Evolutionary conservation across 2,329 filamentous ascomycete species (phyloP), one percentile per base, ranked within the genome.

Genomic region (Hypoxylon rubiginosum): DNA sequence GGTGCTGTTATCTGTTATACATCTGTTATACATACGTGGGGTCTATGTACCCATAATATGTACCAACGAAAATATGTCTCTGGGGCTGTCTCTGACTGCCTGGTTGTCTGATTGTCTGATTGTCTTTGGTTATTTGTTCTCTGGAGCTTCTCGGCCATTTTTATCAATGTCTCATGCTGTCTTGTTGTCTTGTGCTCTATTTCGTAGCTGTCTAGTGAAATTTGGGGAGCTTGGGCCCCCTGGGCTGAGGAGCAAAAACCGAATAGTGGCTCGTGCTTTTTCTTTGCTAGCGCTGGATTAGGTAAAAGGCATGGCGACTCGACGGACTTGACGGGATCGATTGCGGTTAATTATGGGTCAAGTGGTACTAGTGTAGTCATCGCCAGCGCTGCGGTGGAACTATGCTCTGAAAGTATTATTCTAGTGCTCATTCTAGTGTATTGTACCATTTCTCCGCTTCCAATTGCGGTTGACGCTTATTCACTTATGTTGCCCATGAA

Each of bases 331-430:
- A 64, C 59, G 66, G 63, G 63, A 69, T 66, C 60, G 50, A 58
- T 51, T 65, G 56, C 67, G 67, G 67, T 67, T 70, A 70, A 68
- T 64, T 68, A 66, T 70, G 65, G 67, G 62, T 56, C 28, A 6
- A 32, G 4, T 39, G 21, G 26, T 26, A 43, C 39, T 39, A 28
- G 26, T 17, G 34, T n/a, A 39, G 21, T 50, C 43, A 30, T 57
- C 41, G 49, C 19, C 51, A 45, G 10, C 30, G 28, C 15, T 15
- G 21, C n/a, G n/a, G n/a, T n/a, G n/a, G n/a, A n/a, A n/a, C n/a
- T 48, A 9, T 45, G n/a, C 36, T 21, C 43, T 41, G 39, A 10
- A 39, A 39, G 11, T n/a, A n/a, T n/a, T n/a, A 11, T 39, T 4
- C 15, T 39, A 39, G 11, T 13, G n/a, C n/a, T n/a, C 11, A 10